Percentiles rank a stretch among this genome's conserved stretches.
Evolutionary conservation across 306 rosid genomes (phyloP).

Genomic region (Urtica urens): DNA sequence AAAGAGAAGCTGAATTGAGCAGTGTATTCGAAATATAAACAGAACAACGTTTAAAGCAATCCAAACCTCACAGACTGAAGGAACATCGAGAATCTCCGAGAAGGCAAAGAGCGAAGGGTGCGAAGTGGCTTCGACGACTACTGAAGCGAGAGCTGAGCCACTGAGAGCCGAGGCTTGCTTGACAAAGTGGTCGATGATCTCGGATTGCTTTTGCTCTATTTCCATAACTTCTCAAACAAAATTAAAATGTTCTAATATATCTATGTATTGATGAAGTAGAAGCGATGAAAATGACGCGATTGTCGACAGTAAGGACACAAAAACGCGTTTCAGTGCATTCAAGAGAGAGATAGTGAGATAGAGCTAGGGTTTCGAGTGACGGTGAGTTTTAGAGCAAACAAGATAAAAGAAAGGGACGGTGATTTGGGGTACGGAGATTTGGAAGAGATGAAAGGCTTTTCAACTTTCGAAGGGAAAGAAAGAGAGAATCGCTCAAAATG

Average conservation of each 20-base stretch:
- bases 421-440: not conserved
- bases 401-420: not conserved
- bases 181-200: conserved; percentile 65
- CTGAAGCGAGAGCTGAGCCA: conserved; percentile 39
- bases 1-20: too few species aligned
- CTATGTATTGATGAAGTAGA: not conserved
- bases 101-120: conserved; percentile 82
- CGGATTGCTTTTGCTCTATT: conserved; percentile 75
- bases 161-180: conserved; percentile 49
- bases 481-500: too few species aligned
- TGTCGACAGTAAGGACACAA: too few species aligned
- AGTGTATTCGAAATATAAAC: not conserved
- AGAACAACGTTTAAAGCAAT: not conserved
- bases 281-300: not conserved
- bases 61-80: conserved; percentile 59
- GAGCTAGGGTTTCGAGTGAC: conserved; percentile 10
- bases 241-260: not conserved
- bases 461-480: too few species aligned
- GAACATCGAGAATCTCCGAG: conserved; percentile 77
- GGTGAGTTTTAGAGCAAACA: not conserved
- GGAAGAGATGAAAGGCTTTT: too few species aligned
- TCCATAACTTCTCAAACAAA: conserved; percentile 35
- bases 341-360: not conserved
- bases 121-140: conserved; percentile 63
- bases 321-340: not conserved